Evolutionary conservation across 805 yeast genomes (phyloP), one percentile per base, ranked within the genome.

Genomic region (Metschnikowia dekortorum): DNA sequence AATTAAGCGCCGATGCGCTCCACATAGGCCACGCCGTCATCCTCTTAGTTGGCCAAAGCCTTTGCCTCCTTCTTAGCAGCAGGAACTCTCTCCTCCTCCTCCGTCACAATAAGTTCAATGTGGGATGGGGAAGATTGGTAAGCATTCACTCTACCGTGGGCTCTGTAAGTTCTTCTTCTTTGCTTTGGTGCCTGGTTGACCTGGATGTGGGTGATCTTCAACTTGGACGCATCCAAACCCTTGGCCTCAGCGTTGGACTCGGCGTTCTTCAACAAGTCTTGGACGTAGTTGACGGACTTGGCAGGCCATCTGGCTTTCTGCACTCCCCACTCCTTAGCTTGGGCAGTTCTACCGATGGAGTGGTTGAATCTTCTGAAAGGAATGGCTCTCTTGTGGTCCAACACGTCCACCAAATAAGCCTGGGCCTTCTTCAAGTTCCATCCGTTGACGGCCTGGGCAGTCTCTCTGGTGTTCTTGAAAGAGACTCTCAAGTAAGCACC

Each of bases 231-330:
- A 76, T 94, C 97, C 79, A 94, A 89, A 71, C 99, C 99, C 85
- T 94, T 94, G 68, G 96, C 61, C 56, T 58, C 98, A 77, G 99
- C 99, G 83, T 92, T 94, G 70, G 99, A 86, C 77, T 90, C 91
- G 73, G 99, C 99, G 79, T 94, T 94, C 79, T 85, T 85, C 79
- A 94, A 84, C 75, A 94, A 85, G 75, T 89, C 97, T 75, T 87
- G 85, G 71, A 94, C 80, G 79, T 87, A 90, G 80, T 89, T 88
- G 76, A 94, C 97, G 61, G 96, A 88, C 87, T 94, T 94, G 62
- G 84, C 96, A 73, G 99, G 99, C 99, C 99, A 94, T 89, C 99
- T 91, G 68, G 99, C 99, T 82, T 87, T 91, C 85, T 97, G 89
- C 74, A 91, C 96, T 80, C 98, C 98, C 72, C 92, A 94, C 83